phyloP scores from a whole-genome alignment of 768 basidiomycete species.

The Ephemerocybe angulata region DNA sequence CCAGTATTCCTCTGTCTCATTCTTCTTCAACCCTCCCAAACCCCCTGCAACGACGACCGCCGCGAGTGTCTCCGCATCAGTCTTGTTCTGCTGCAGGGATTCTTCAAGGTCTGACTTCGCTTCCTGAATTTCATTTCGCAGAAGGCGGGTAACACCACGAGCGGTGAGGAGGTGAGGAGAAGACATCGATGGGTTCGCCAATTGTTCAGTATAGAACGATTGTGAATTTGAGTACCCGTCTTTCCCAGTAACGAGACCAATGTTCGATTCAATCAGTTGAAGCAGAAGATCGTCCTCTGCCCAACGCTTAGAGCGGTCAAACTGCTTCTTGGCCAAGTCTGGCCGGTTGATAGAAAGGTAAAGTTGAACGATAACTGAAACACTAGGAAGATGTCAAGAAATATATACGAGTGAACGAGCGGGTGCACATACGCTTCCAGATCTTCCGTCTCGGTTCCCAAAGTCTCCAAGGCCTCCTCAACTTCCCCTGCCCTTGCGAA shows the following conservation, averaged over 20 bases:
- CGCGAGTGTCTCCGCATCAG: conserved; percentile 64
- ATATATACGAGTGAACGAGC: background rate
- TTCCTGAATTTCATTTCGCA: conserved; percentile 67
- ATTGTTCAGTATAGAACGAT: conserved; percentile 79
- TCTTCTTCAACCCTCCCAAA: conserved; percentile 52
- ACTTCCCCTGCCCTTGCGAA: conserved; percentile 81
- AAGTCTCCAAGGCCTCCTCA: conserved; percentile 89
- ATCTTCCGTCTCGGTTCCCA: conserved; percentile 71
- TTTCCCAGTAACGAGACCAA: conserved; percentile 70
- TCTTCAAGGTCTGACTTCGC: conserved; percentile 83
- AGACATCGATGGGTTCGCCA: conserved; percentile 74
- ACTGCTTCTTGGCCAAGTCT: conserved; percentile 83
- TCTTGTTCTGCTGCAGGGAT: conserved; percentile 55
- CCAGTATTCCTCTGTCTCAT: conserved; percentile 66
- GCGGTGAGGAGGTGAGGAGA: conserved; percentile 73
- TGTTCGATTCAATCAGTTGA: conserved; percentile 83
- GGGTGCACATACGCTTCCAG: conserved; percentile 74
- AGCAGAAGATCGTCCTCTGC: conserved; percentile 89
- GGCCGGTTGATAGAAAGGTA: conserved; percentile 87
- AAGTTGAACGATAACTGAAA: conserved; percentile 79
- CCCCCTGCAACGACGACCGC: conserved; percentile 63
- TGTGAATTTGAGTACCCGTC: conserved; percentile 56
- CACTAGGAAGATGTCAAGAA: conserved; percentile 39
- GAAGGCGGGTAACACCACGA: conserved; percentile 76
- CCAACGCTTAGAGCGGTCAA: conserved; percentile 77